phyloP scores from a whole-genome alignment of 78 protist genomes.

The Cavenderia fasciculata region DNA sequence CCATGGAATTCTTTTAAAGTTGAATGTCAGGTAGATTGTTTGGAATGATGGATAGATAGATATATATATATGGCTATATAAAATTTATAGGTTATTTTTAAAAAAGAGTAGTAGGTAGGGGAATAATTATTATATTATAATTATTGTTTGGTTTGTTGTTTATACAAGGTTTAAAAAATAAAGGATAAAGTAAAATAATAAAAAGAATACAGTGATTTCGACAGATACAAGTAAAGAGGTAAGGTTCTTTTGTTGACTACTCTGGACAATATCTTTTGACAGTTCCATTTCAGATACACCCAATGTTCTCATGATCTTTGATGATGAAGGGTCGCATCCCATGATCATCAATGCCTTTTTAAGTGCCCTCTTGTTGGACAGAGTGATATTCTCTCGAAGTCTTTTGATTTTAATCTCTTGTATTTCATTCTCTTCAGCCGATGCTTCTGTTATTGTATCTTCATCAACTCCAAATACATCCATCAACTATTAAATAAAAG shows the following conservation, averaged over 20 bases:
- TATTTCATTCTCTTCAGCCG: conserved; percentile 36
- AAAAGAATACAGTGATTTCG: conserved; percentile 11
- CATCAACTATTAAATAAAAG: conserved; percentile 18
- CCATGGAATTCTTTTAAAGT: no score
- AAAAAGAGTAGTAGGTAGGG: no score
- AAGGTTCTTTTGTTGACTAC: not conserved
- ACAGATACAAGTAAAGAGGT: not conserved
- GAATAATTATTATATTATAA: no score
- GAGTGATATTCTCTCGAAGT: conserved; percentile 19
- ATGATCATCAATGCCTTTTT: conserved; percentile 48
- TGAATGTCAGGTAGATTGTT: no score
- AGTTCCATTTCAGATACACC: conserved; percentile 44
- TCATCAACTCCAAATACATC: conserved; percentile 76
- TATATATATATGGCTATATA: no score
- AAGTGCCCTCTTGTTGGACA: conserved; percentile 56
- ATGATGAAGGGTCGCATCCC: conserved; percentile 56
- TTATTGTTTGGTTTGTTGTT: not conserved
- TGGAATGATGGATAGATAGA: no score
- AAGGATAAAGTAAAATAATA: not conserved
- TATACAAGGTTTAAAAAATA: conserved; percentile 4
- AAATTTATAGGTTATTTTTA: no score
- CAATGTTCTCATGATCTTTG: conserved; percentile 30
- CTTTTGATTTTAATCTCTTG: conserved; percentile 35
- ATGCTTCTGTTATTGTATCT: conserved; percentile 56
- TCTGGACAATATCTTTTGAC: not conserved